Percentiles rank a stretch among this genome's conserved stretches.
These are phyloP conservation scores for Piper longum DNA, from an alignment of 164 flowering plant species.

Conservation along the genomic window DNA sequence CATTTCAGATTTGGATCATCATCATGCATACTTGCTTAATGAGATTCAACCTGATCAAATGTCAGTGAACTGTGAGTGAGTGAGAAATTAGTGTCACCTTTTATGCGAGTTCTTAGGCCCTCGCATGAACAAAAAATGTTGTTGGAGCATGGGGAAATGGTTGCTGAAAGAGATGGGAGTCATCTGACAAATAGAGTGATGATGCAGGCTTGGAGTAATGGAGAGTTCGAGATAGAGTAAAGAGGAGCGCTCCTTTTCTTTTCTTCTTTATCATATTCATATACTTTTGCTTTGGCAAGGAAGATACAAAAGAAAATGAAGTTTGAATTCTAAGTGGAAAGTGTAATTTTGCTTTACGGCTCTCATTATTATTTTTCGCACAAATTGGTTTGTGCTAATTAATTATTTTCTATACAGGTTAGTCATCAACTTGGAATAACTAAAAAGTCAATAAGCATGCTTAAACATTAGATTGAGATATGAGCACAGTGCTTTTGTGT, in stretches of 20 bases:
- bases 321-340: conserved; percentile 10
- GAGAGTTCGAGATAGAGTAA: conserved; percentile 15
- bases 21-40: too few species aligned
- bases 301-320: conserved; percentile 11
- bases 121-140: conserved; percentile 52
- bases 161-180: conserved; percentile 15
- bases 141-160: conserved; percentile 16
- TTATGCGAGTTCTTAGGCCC: conserved; percentile 50
- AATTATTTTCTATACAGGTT: neutral
- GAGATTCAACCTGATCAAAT: neutral
- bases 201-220: conserved; percentile 13
- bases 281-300: conserved; percentile 49
- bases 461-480: neutral
- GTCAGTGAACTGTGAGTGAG: neutral
- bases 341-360: conserved; percentile 2
- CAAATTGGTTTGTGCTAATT: neutral
- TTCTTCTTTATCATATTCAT: conserved; percentile 27
- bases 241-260: conserved; percentile 14
- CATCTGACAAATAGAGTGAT: conserved; percentile 15
- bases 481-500: neutral
- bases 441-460: neutral
- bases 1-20: conserved; percentile 1
- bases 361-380: neutral
- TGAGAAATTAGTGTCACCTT: conserved; percentile 19
- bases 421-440: neutral